Evolutionary conservation across 805 yeast species (phyloP).

Genomic region (Yarrowia deformans): DNA sequence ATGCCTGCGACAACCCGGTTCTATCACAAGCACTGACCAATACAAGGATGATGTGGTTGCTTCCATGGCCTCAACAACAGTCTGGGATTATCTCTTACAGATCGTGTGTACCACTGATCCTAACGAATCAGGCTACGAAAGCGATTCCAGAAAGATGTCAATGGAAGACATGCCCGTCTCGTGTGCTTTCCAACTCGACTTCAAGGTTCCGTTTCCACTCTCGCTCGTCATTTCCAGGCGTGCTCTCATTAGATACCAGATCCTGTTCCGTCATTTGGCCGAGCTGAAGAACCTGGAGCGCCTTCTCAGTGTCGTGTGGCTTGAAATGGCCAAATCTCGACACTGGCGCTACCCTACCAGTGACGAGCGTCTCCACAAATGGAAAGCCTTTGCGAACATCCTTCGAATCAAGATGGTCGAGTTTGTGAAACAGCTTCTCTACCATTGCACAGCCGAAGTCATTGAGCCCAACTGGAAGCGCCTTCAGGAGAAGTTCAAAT

Average conservation of each 20-base stretch:
- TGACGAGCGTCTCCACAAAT: slow-evolving; percentile 55
- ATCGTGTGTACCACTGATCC: slow-evolving; percentile 45
- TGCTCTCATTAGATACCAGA: slow-evolving; percentile 76
- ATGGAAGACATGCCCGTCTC: slow-evolving; percentile 31
- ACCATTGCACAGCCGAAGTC: slow-evolving; percentile 65
- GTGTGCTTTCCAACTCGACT: slow-evolving; percentile 52
- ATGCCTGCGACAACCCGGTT: slow-evolving; percentile 53
- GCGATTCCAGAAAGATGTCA: slow-evolving; percentile 24
- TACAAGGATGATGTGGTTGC: slow-evolving; percentile 50
- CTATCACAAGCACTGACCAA: slow-evolving; percentile 51
- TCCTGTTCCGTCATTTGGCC: slow-evolving; percentile 74
- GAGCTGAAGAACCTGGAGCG: slow-evolving; percentile 68
- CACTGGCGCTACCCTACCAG: slow-evolving; percentile 66
- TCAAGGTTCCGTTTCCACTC: slow-evolving; percentile 79
- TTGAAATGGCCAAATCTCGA: slow-evolving; percentile 66
- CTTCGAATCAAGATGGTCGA: slow-evolving; percentile 60
- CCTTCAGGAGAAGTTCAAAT: slow-evolving; percentile 50
- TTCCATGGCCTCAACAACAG: slow-evolving; percentile 47
- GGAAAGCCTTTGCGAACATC: slow-evolving; percentile 53
- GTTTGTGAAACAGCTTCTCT: slow-evolving; percentile 62
- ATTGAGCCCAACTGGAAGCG: slow-evolving; percentile 62
- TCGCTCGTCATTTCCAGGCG: slow-evolving; percentile 76
- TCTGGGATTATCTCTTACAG: slow-evolving; percentile 51
- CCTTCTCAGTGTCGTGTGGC: slow-evolving; percentile 72
- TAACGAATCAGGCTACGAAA: slow-evolving; percentile 21